A percentile compares a stretch with the other conserved stretches of the same genome.
These are phyloP conservation scores for Mariannaea elegans DNA, from an alignment of 2,329 filamentous ascomycete genomes.

Conservation along the genomic window DNA sequence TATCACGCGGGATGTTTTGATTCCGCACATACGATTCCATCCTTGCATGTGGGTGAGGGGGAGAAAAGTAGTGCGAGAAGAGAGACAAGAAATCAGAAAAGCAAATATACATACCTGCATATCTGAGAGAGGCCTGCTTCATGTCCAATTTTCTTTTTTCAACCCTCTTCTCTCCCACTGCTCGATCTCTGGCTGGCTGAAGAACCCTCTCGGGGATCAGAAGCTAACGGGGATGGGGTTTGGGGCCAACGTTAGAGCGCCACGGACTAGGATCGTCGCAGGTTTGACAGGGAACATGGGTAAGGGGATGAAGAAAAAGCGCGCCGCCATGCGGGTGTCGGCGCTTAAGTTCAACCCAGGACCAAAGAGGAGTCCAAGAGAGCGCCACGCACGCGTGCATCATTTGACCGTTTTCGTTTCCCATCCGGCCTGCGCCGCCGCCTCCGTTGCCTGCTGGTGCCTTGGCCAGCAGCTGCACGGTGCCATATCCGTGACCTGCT, in stretches of 20 bases:
- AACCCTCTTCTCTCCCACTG: neutral
- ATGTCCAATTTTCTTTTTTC: neutral
- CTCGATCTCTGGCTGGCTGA: neutral
- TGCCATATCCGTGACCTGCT: neutral
- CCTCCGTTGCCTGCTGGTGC: neutral
- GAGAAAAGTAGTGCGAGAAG: neutral
- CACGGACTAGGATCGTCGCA: slow-evolving; percentile 13
- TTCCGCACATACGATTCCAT: neutral
- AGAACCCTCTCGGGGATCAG: neutral
- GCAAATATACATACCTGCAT: neutral
- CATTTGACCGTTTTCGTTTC: slow-evolving; percentile 14
- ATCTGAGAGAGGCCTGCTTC: neutral
- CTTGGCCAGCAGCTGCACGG: neutral
- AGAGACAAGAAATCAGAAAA: neutral
- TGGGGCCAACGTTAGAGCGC: neutral
- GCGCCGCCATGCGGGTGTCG: slow-evolving; percentile 28
- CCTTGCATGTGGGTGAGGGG: neutral
- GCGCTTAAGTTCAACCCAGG: slow-evolving; percentile 25
- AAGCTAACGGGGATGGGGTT: neutral
- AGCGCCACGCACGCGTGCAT: slow-evolving; percentile 11
- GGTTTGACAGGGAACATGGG: slow-evolving; percentile 7
- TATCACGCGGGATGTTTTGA: neutral
- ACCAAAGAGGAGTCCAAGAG: neutral
- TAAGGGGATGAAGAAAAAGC: slow-evolving; percentile 10
- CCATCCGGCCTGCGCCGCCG: neutral